Conservation (phyloP, 805 yeast species). For the Candida xyloterini region DNA sequence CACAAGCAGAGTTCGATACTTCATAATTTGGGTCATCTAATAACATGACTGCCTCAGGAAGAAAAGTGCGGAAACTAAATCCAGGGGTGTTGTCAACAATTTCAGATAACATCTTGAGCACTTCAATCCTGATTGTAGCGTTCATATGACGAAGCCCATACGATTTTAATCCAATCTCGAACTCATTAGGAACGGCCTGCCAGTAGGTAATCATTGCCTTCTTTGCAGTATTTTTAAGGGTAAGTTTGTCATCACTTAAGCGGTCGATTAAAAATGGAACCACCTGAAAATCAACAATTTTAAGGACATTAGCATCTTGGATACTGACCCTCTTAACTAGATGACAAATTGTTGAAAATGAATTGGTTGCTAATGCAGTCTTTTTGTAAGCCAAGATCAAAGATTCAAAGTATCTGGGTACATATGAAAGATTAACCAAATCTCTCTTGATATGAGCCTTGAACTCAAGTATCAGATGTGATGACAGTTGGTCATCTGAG, state of each 20-base stretch:
- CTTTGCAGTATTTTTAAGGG: conserved; percentile 42
- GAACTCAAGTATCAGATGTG: conserved; percentile 32
- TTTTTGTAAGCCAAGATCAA: conserved; percentile 44
- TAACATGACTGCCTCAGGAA: conserved; percentile 25
- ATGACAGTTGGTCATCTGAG: conserved; percentile 18
- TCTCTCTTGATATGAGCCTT: conserved; percentile 57
- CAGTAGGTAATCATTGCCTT: conserved; percentile 53
- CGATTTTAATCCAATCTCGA: conserved; percentile 44
- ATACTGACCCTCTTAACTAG: conserved; percentile 55
- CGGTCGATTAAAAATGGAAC: conserved; percentile 51
- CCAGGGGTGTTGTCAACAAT: conserved; percentile 37
- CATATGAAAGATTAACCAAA: conserved; percentile 47
- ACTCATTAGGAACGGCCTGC: conserved; percentile 48
- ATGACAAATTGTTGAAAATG: conserved; percentile 54
- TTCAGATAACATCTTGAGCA: conserved; percentile 43
- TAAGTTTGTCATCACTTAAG: conserved; percentile 40
- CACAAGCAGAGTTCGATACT: conserved; percentile 20
- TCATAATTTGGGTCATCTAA: conserved; percentile 18
- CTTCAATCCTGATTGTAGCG: conserved; percentile 39
- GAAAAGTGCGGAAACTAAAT: conserved; percentile 33
- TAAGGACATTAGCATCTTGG: conserved; percentile 48
- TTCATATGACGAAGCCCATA: conserved; percentile 42
- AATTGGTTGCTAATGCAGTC: conserved; percentile 38
- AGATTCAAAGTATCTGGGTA: conserved; percentile 49
- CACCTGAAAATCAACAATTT: conserved; percentile 40